These are phyloP conservation scores for Plantago lanceolata DNA, from an alignment of 305 asterid species.

Conservation along the genomic window DNA sequence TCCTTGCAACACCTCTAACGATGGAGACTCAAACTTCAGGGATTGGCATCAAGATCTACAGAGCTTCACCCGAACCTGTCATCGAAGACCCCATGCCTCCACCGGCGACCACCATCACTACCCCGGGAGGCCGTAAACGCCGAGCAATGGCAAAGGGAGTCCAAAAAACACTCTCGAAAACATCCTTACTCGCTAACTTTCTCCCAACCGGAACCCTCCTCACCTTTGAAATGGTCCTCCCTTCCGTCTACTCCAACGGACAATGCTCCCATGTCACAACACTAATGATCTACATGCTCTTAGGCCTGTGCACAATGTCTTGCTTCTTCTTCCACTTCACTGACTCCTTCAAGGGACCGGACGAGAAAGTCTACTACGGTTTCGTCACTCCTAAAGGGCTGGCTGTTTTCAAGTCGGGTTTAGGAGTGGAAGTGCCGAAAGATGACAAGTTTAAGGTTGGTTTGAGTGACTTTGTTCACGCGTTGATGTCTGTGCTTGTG, in stretches of 20 bases:
- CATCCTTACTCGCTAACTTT: constrained; percentile 77
- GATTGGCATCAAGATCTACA: constrained; percentile 65
- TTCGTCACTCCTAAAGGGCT: constrained; percentile 69
- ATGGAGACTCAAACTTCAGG: constrained; percentile 45
- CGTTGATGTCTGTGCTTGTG: constrained; percentile 74
- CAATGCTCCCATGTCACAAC: constrained; percentile 58
- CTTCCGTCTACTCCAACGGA: constrained; percentile 62
- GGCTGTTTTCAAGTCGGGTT: constrained; percentile 75
- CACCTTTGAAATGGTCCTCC: constrained; percentile 90
- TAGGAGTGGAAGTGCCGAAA: constrained; percentile 59
- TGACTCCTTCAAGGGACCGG: constrained; percentile 78
- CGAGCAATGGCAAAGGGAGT: constrained; percentile 65
- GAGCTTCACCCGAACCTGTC: constrained; percentile 34
- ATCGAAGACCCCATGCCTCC: constrained; percentile 19
- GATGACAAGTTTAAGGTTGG: constrained; percentile 59
- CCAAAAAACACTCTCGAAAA: constrained; percentile 78
- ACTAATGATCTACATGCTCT: constrained; percentile 58
- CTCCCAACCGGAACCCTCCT: constrained; percentile 93
- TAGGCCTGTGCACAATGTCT: constrained; percentile 57
- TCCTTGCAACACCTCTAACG: not conserved
- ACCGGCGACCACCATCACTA: constrained; percentile 12
- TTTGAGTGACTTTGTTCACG: constrained; percentile 75
- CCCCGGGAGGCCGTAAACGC: constrained; percentile 39
- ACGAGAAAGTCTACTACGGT: constrained; percentile 77
- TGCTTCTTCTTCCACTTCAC: constrained; percentile 97